Evolutionary conservation across 306 rosid genomes (phyloP), one percentile per base, ranked within the genome.

Genomic region (Begonia fuchsioides): DNA sequence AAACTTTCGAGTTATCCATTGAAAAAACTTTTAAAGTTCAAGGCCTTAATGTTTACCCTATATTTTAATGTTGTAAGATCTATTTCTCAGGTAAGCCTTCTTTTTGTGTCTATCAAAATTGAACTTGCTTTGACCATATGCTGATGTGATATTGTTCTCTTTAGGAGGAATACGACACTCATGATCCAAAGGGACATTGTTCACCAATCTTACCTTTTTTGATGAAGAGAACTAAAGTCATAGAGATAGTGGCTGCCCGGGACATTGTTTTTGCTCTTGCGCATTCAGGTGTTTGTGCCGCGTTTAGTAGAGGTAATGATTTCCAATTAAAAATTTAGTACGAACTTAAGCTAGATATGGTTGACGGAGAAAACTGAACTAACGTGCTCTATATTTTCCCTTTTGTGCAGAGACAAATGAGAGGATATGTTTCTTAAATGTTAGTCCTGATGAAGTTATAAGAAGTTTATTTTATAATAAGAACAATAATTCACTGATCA

Each of bases 201-300:
- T 68, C 82, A 6, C 55, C 70, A 51, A 73, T 79, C 7, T 62
- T 82, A 59, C 90, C 90, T 54, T 86, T 86, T 48, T 43, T 86
- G 67, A 71, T 77, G 76, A 86, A 82, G 67, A 71, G 96, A 47
- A 72, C 83, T 3, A 86, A 79, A 56, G 71, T 86, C 19, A 79
- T 79, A 45, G 96, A 86, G 62, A 82, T 86, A 43, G 96, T 86
- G 12, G 96, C 96, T 50, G 93, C 96, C 1, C 79, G 75, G 18
- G 81, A 68, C 44, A 56, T 86, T 12, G 81, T 86, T 49, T 86
- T 86, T 65, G 90, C 93, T 46, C 86, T 86, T 15, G 80, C 86
- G 4, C 96, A 86, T 51, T 82, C 96, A 39, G 96, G 96, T 16
- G 72, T 82, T 12, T 82, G 94, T 82, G 96, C 96, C 17, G 96